Evolutionary conservation across 768 basidiomycete species (phyloP).

Genomic region (Termitomyces sp.): DNA sequence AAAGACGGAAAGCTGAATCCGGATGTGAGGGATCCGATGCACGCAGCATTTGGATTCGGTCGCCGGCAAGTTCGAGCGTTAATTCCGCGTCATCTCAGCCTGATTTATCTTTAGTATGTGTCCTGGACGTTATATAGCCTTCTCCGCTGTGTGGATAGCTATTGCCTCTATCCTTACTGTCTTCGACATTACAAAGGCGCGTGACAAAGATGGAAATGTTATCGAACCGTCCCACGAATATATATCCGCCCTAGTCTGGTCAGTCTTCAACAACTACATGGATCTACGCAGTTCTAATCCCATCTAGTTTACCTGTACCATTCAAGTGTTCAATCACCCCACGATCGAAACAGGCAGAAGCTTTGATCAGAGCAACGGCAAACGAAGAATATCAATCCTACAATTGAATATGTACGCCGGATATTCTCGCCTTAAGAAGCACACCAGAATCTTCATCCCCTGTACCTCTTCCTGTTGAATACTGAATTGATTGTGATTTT

Average conservation of each 20-base stretch:
- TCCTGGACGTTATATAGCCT: slow-evolving; percentile 29
- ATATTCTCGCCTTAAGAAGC: too few relatives aligned
- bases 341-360: background rate
- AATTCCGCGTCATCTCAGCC: background rate
- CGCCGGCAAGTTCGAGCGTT: slow-evolving; percentile 5
- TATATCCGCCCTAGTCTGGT: slow-evolving; percentile 5
- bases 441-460: too few relatives aligned
- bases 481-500: too few relatives aligned
- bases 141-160: slow-evolving; percentile 12
- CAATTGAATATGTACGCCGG: too few relatives aligned
- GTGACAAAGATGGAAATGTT: too few relatives aligned
- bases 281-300: background rate
- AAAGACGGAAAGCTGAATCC: slow-evolving; percentile 17
- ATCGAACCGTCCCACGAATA: too few relatives aligned
- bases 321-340: background rate
- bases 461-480: too few relatives aligned
- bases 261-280: background rate
- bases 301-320: background rate
- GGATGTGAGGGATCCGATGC: slow-evolving; percentile 9
- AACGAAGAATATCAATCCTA: background rate
- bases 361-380: background rate
- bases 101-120: slow-evolving; percentile 16
- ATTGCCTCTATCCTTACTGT: slow-evolving; percentile 17
- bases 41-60: slow-evolving; percentile 16
- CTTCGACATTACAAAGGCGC: too few relatives aligned